These are phyloP conservation scores for Boletus tomentosulus DNA, from an alignment of 768 basidiomycete species.

Conservation along the genomic window DNA sequence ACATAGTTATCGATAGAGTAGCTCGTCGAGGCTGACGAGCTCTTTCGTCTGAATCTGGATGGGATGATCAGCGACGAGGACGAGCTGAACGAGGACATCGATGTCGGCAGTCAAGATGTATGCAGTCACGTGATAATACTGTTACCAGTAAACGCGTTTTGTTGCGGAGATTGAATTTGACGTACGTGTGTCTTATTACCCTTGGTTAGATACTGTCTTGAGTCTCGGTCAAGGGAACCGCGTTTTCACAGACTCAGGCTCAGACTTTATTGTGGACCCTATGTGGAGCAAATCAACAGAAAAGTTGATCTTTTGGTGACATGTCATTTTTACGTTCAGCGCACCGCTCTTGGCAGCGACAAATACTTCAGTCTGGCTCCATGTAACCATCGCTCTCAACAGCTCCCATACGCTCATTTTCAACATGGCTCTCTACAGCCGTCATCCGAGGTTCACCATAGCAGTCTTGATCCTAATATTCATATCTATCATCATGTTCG, in stretches of 20 bases:
- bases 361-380: neutral
- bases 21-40: slow-evolving; percentile 16
- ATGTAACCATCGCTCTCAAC: slow-evolving; percentile 5
- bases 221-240: no score
- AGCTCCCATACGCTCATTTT: slow-evolving; percentile 8
- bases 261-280: no score
- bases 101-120: slow-evolving; percentile 25
- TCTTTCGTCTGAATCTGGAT: slow-evolving; percentile 21
- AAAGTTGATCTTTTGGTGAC: no score
- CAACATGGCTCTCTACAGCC: slow-evolving; percentile 25
- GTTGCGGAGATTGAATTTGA: slow-evolving; percentile 26
- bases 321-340: no score
- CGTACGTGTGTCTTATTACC: no score
- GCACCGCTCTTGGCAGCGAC: neutral
- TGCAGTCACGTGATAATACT: slow-evolving; percentile 29
- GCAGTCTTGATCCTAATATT: slow-evolving; percentile 24
- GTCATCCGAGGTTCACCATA: slow-evolving; percentile 31
- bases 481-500: slow-evolving; percentile 25
- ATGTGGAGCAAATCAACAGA: no score
- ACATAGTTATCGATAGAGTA: neutral
- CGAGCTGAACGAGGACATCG: slow-evolving; percentile 22
- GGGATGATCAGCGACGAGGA: slow-evolving; percentile 14
- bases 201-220: no score
- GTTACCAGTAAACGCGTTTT: slow-evolving; percentile 32
- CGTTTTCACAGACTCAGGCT: no score